A percentile compares a stretch with the other conserved stretches of the same genome.
Evolutionary conservation across 2,329 filamentous ascomycete species (phyloP).

Genomic region (Fusarium sp.): DNA sequence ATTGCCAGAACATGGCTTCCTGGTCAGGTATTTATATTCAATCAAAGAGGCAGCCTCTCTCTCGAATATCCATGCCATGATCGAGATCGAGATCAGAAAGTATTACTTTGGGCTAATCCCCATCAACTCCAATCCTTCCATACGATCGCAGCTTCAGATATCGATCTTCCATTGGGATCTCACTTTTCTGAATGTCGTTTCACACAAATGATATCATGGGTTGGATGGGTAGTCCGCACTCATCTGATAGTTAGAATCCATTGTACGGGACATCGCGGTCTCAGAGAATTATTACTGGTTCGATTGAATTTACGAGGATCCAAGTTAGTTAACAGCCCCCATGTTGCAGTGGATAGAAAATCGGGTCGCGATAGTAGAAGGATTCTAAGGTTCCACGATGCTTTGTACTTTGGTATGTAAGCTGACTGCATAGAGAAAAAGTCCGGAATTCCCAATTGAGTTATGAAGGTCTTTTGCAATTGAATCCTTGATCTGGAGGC

Average conservation of each 20-base stretch:
- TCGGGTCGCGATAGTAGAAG: not conserved
- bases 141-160: too few relatives aligned
- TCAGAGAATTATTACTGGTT: not conserved
- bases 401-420: not conserved
- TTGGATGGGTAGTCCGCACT: not conserved
- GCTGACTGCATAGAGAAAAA: not conserved
- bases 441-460: too few relatives aligned
- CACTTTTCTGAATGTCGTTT: rapidly evolving
- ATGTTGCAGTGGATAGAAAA: not conserved
- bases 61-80: not conserved
- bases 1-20: not conserved
- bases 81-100: not conserved
- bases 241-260: not conserved
- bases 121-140: rapidly evolving
- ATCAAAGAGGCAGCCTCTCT: rapidly evolving
- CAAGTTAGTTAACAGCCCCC: too few relatives aligned
- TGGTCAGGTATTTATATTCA: not conserved
- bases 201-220: not conserved
- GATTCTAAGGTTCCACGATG: not conserved
- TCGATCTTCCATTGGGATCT: not conserved
- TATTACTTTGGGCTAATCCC: rapidly evolving
- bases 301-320: not conserved
- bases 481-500: too few relatives aligned
- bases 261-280: not conserved
- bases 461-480: too few relatives aligned